Percentiles rank a stretch among this genome's conserved stretches.
Evolutionary conservation across 2,329 filamentous ascomycete species (phyloP).

Genomic region (Sclerotinia glacialis): DNA sequence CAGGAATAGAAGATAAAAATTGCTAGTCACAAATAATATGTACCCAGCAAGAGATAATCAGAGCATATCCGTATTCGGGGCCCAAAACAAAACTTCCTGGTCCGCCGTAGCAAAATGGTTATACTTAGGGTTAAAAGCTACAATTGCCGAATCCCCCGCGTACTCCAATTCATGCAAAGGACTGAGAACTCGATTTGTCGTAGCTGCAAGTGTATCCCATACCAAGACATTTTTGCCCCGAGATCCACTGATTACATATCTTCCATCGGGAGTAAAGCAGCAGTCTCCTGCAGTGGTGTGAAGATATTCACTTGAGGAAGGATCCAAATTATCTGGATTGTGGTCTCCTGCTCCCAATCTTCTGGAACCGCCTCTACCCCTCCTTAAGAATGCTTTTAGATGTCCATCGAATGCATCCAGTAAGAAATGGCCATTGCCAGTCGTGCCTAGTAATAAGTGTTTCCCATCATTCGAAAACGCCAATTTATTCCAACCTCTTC

Average conservation of each 20-base stretch:
- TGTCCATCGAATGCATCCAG: slow-evolving; percentile 89
- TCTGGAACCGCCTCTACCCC: slow-evolving; percentile 52
- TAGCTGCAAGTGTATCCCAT: slow-evolving; percentile 72
- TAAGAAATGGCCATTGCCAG: slow-evolving; percentile 80
- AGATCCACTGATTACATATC: slow-evolving; percentile 80
- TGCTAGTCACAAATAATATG: neutral
- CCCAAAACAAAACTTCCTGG: slow-evolving; percentile 76
- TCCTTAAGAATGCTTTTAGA: slow-evolving; percentile 70
- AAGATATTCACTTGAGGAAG: slow-evolving; percentile 36
- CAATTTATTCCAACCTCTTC: slow-evolving; percentile 80
- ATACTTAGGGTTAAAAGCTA: slow-evolving; percentile 86
- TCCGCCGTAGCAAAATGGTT: slow-evolving; percentile 92
- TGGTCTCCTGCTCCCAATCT: slow-evolving; percentile 54
- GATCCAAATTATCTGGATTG: slow-evolving; percentile 32
- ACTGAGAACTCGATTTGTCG: slow-evolving; percentile 57
- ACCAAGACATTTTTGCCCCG: slow-evolving; percentile 69
- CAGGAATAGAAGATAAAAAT: slow-evolving; percentile 2
- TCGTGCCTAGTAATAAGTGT: slow-evolving; percentile 77
- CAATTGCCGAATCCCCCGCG: slow-evolving; percentile 66
- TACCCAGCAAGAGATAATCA: neutral
- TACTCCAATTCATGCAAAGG: slow-evolving; percentile 65
- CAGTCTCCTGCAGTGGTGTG: slow-evolving; percentile 70
- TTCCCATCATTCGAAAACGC: slow-evolving; percentile 98
- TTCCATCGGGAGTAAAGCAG: slow-evolving; percentile 85
- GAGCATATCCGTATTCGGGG: slow-evolving; percentile 57